A percentile compares a stretch with the other conserved stretches of the same genome.
These are phyloP conservation scores for Rutstroemia sydowiana DNA, from an alignment of 2,329 filamentous ascomycete species.

Conservation along the genomic window DNA sequence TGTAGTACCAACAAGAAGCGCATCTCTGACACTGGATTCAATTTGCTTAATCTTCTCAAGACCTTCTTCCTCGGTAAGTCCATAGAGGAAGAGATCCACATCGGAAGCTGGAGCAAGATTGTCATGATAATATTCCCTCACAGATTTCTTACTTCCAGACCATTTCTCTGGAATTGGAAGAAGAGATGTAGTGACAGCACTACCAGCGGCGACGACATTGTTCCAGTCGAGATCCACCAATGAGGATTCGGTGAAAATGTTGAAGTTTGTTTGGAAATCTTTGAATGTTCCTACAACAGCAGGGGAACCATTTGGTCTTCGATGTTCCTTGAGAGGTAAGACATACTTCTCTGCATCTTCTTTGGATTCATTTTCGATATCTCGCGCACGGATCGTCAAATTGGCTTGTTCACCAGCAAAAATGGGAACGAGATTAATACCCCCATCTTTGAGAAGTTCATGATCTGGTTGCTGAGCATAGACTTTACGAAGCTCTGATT, in stretches of 20 bases:
- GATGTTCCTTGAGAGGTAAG: constrained; percentile 58
- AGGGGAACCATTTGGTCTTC: constrained; percentile 53
- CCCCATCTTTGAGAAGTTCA: constrained; percentile 45
- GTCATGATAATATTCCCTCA: constrained; percentile 73
- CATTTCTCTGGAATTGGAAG: constrained; percentile 61
- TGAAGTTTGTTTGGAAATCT: constrained; percentile 74
- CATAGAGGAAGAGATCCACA: constrained; percentile 81
- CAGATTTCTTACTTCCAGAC: constrained; percentile 52
- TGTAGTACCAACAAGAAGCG: constrained; percentile 74
- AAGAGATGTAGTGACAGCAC: constrained; percentile 71
- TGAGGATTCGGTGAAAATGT: constrained; percentile 72
- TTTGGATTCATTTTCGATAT: constrained; percentile 48
- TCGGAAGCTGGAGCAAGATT: constrained; percentile 76
- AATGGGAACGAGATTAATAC: constrained; percentile 59
- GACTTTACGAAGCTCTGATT: constrained; percentile 56
- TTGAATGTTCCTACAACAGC: constrained; percentile 61
- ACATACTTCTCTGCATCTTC: constrained; percentile 59
- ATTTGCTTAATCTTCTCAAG: constrained; percentile 80
- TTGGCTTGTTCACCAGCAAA: constrained; percentile 50
- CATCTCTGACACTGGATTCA: constrained; percentile 65
- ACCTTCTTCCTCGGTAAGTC: constrained; percentile 67
- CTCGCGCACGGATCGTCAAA: constrained; percentile 56
- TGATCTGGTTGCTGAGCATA: constrained; percentile 63
- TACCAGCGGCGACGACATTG: constrained; percentile 76
- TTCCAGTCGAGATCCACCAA: constrained; percentile 71